Evolutionary conservation across 2,329 filamentous ascomycete genomes (phyloP).

Genomic region (Penicillium sp.): DNA sequence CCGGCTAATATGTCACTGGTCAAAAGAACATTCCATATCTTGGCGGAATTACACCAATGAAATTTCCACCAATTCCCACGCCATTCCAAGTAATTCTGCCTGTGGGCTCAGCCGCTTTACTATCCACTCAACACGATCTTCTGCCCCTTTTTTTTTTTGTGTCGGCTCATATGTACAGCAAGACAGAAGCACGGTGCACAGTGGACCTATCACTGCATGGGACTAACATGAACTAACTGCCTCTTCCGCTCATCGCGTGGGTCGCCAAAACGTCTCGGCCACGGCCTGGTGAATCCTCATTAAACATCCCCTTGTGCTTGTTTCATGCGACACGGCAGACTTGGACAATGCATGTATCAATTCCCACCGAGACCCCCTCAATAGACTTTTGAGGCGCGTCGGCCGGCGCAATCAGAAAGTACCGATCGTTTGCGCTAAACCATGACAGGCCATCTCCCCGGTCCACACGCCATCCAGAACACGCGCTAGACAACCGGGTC

Average conservation of each 20-base stretch:
- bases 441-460: conserved; percentile 13
- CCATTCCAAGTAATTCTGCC: neutral
- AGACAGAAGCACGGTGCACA: neutral
- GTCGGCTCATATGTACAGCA: neutral
- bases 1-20: conserved; percentile 5
- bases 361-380: neutral
- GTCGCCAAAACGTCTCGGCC: neutral
- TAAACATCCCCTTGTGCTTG: conserved; percentile 1
- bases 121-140: neutral
- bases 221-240: neutral
- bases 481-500: neutral
- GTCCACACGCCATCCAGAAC: neutral
- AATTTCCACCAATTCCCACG: neutral
- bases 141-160: conserved; percentile 20
- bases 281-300: conserved; percentile 8
- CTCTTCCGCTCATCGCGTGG: neutral
- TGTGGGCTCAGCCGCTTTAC: neutral
- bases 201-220: neutral
- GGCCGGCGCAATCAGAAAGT: neutral
- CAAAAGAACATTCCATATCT: neutral
- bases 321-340: neutral
- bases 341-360: neutral
- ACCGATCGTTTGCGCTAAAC: conserved; percentile 9
- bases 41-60: conserved; percentile 1
- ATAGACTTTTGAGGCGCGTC: conserved; percentile 9